Base-by-base conservation (phyloP, 2,329 filamentous ascomycete genomes). In the Colletotrichum nymphaeae region DNA sequence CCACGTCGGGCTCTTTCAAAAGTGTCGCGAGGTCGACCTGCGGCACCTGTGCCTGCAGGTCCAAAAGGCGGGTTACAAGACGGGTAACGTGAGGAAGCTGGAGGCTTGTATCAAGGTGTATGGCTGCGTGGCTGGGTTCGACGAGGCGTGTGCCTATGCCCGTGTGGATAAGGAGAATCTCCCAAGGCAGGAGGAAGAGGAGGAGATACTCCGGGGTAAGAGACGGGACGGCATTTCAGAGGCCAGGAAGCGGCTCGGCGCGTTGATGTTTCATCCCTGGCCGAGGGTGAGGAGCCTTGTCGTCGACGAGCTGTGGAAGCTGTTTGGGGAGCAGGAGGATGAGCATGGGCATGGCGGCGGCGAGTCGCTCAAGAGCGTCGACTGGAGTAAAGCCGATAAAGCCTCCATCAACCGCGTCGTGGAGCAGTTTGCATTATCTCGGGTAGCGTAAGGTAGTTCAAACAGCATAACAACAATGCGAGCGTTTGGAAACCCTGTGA, bases 21-120 rank as follows among this genome's bases (percentile, higher is more conserved):
- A 77, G 30, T 84, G 81, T 76, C 76, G 78, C 11, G 76, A 76
- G 6, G 76, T 86, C 19, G 83, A 87, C 75, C 80, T 86, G 79
- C 90, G 90, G 73, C 86, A 82, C 7, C 83, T 98, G 3, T 94
- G 95, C 72, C 85, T 91, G 7, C 86, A 91, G 46, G 90, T 93
- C 4, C 94, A 97, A 78, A 95, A 93, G 81, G 89, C 93, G 0
- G 93, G 95, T 75, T 95, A 93, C 85, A 96, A 95, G 83, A 93
- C 93, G 1, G 91, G 93, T 24, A 97, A 94, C 80, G 90, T 98
- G 56, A 90, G 92, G 63, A 96, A 97, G 81, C 87, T 98, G 1
- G 90, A 94, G 79, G 93, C 94, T 0, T 94, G 94, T 26, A 85
- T 97, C 74, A 93, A 92, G 78, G 89, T 97, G 14, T 98, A 98